phyloP scores from a whole-genome alignment of 495 filamentous ascomycete genomes.

The Friedmanniomyces endolithicus region DNA sequence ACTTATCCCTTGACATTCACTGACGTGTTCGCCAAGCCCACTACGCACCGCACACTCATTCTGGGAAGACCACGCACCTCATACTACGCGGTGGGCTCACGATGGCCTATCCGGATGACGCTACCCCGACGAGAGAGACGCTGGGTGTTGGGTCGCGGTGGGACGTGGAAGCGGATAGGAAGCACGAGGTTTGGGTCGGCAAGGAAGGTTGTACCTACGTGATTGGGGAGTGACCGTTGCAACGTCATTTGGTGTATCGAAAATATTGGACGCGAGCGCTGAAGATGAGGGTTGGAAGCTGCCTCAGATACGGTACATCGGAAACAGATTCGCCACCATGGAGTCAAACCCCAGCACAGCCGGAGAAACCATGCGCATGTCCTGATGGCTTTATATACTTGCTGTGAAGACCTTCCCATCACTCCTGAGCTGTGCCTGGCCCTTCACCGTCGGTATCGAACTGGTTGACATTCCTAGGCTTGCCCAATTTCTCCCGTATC shows the following conservation, averaged over 20 bases:
- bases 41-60: constrained; percentile 64
- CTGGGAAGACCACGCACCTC: constrained; percentile 59
- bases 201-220: constrained; percentile 69
- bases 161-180: constrained; percentile 59
- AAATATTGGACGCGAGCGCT: too few relatives aligned
- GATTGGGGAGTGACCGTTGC: constrained; percentile 69
- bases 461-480: neutral
- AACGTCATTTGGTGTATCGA: too few relatives aligned
- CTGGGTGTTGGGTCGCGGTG: constrained; percentile 55
- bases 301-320: too few relatives aligned
- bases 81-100: constrained; percentile 60
- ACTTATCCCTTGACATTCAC: neutral
- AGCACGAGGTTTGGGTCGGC: constrained; percentile 81
- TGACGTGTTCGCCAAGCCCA: constrained; percentile 41
- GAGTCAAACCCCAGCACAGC: too few relatives aligned
- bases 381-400: too few relatives aligned
- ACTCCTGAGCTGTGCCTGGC: neutral
- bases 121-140: constrained; percentile 47
- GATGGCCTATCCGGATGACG: constrained; percentile 60
- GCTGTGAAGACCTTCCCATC: too few relatives aligned
- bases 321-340: too few relatives aligned
- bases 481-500: constrained; percentile 13
- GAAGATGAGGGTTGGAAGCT: too few relatives aligned
- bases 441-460: constrained; percentile 1
- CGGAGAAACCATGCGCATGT: too few relatives aligned